Percentiles rank a stretch among this genome's conserved stretches.
Evolutionary conservation across 306 rosid genomes (phyloP).

Genomic region (Fragaria vesca): DNA sequence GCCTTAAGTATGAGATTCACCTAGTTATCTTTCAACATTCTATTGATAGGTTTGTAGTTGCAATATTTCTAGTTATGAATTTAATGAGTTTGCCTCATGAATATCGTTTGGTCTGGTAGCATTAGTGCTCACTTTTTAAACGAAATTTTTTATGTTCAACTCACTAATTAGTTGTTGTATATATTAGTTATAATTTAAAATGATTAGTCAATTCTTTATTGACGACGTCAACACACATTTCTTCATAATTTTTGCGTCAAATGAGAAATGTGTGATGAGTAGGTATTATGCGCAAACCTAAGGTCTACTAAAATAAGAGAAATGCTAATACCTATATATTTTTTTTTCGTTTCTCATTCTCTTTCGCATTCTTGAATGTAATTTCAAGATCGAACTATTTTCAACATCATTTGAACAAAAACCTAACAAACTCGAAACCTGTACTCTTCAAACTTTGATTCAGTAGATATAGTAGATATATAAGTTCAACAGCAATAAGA

Average conservation of each 20-base stretch:
- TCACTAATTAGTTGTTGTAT: too few species aligned
- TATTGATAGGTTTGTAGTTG: background rate
- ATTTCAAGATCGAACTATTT: background rate
- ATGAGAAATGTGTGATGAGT: too few species aligned
- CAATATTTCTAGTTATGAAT: background rate
- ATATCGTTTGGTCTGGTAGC: background rate
- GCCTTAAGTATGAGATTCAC: background rate
- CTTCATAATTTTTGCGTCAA: too few species aligned
- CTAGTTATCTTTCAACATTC: background rate
- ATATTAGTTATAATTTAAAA: too few species aligned
- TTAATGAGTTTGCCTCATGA: background rate
- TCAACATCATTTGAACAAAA: background rate
- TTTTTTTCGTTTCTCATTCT: too few species aligned
- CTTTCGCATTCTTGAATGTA: background rate
- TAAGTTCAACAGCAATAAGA: background rate
- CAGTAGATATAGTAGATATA: too few species aligned
- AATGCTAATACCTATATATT: too few species aligned
- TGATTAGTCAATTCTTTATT: too few species aligned
- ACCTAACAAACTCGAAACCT: background rate
- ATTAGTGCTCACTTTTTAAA: too few species aligned
- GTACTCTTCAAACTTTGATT: background rate
- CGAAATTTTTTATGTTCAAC: background rate
- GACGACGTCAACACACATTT: too few species aligned
- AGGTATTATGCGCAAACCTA: too few species aligned
- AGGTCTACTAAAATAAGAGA: too few species aligned